These are phyloP conservation scores for Aureobasidium subglaciale DNA, from an alignment of 2,329 filamentous ascomycete genomes.

Conservation along the genomic window DNA sequence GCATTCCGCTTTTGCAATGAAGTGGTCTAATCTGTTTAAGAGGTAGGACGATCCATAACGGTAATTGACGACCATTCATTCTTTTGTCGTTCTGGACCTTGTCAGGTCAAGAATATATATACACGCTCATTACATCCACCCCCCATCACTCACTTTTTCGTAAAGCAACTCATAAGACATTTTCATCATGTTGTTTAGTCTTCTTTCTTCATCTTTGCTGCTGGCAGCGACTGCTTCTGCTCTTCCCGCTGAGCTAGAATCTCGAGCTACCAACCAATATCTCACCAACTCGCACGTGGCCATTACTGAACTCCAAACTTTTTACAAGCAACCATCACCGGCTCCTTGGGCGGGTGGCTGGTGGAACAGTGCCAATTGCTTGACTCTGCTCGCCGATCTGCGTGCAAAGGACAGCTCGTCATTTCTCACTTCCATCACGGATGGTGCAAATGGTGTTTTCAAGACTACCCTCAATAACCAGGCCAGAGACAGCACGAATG, in stretches of 20 bases:
- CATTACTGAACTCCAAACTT: conserved; percentile 12
- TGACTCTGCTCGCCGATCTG: conserved; percentile 16
- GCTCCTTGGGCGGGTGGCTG: conserved; percentile 12
- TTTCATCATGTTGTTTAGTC: background rate
- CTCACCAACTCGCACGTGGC: conserved; percentile 10
- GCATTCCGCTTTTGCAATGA: background rate
- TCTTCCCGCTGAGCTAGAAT: background rate
- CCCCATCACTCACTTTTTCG: background rate
- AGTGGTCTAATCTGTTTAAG: background rate
- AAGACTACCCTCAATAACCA: background rate
- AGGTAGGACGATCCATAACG: background rate
- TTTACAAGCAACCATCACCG: conserved; percentile 15
- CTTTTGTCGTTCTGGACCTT: background rate
- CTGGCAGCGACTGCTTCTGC: conserved; percentile 12
- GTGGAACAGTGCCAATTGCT: conserved; percentile 17
- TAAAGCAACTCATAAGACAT: too few relatives aligned
- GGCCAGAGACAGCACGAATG: background rate
- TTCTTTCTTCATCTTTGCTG: background rate
- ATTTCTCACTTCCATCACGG: conserved; percentile 13
- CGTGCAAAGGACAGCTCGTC: conserved; percentile 8
- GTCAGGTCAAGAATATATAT: background rate
- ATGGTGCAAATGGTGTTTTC: conserved; percentile 13
- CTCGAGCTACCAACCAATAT: conserved; percentile 2
- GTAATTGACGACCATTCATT: background rate
- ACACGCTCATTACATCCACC: background rate